Conservation (phyloP, 202 grass and related monocot genomes). For the Saccharum hybrid region DNA sequence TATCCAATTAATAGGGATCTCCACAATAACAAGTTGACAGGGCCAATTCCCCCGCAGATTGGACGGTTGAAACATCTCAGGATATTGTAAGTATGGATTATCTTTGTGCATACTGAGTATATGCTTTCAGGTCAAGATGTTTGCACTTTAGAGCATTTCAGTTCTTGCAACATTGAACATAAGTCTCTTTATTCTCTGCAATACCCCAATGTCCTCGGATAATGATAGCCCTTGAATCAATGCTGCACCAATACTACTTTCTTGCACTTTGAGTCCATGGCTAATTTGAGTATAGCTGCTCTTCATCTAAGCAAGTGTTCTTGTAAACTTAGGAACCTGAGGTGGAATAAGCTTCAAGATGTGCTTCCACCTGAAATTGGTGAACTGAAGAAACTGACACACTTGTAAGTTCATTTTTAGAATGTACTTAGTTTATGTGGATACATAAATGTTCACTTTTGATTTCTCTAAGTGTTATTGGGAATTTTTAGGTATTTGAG, state of each 20-base stretch:
- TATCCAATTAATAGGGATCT: conserved; percentile 75
- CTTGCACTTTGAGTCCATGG: conserved; percentile 1
- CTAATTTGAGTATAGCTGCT: conserved; percentile 33
- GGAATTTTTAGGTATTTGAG: conserved; percentile 83
- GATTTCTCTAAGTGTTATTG: conserved; percentile 11
- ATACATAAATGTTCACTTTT: conserved; percentile 22
- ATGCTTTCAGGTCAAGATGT: conserved; percentile 9
- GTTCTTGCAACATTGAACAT: conserved; percentile 6
- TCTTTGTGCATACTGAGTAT: conserved; percentile 16
- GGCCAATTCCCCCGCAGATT: conserved; percentile 90
- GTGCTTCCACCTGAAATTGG: conserved; percentile 92
- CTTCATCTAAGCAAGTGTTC: conserved; percentile 36
- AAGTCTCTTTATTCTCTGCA: not conserved
- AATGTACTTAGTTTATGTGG: conserved; percentile 27
- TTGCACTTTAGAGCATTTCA: conserved; percentile 15
- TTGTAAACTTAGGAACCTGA: conserved; percentile 72
- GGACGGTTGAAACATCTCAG: conserved; percentile 86
- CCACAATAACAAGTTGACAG: conserved; percentile 99
- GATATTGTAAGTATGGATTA: conserved; percentile 77
- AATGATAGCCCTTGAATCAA: conserved; percentile 17
- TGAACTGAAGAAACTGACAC: conserved; percentile 86
- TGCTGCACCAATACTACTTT: not conserved
- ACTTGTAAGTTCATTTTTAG: conserved; percentile 67
- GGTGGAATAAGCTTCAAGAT: conserved; percentile 99
- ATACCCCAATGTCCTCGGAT: not conserved